phyloP scores from a whole-genome alignment of 164 flowering plant genomes.

The Piper betle region DNA sequence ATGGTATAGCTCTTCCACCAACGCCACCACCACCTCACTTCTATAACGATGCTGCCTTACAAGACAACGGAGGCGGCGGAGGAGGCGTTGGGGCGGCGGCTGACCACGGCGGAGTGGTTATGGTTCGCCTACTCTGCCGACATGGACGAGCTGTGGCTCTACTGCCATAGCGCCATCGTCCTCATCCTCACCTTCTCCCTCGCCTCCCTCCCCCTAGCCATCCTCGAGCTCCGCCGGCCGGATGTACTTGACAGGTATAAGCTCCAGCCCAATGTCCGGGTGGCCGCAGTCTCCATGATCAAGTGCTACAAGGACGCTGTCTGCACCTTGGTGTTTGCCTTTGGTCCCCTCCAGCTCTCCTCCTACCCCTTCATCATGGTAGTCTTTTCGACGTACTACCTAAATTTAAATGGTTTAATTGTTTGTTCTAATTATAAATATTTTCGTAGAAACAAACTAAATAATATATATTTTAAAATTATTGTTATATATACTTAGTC shows the following conservation, averaged over 20 bases:
- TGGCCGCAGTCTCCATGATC: constrained; percentile 25
- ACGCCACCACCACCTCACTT: too few relatives aligned
- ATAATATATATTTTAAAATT: too few relatives aligned
- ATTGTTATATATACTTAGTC: too few relatives aligned
- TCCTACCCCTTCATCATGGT: constrained; percentile 48
- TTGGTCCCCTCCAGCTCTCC: constrained; percentile 78
- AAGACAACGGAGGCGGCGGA: constrained; percentile 42
- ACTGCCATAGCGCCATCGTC: constrained; percentile 63
- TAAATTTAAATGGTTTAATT: too few relatives aligned
- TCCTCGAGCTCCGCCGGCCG: constrained; percentile 29
- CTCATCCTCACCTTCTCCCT: constrained; percentile 55
- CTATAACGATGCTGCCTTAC: constrained; percentile 64
- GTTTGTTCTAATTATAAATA: too few relatives aligned
- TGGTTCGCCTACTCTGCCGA: constrained; percentile 71
- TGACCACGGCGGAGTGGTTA: constrained; percentile 50
- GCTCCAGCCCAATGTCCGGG: constrained; percentile 66
- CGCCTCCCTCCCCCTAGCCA: constrained; percentile 45
- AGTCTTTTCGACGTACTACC: too few relatives aligned
- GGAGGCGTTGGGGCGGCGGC: constrained; percentile 38
- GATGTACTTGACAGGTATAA: constrained; percentile 33
- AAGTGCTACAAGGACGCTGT: constrained; percentile 65
- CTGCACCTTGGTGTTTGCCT: constrained; percentile 42
- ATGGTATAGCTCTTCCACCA: too few relatives aligned
- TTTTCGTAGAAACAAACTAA: too few relatives aligned
- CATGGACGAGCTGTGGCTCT: constrained; percentile 56